These are phyloP conservation scores for Thalassia testudinum DNA, from an alignment of 116 monocot species.

Conservation along the genomic window DNA sequence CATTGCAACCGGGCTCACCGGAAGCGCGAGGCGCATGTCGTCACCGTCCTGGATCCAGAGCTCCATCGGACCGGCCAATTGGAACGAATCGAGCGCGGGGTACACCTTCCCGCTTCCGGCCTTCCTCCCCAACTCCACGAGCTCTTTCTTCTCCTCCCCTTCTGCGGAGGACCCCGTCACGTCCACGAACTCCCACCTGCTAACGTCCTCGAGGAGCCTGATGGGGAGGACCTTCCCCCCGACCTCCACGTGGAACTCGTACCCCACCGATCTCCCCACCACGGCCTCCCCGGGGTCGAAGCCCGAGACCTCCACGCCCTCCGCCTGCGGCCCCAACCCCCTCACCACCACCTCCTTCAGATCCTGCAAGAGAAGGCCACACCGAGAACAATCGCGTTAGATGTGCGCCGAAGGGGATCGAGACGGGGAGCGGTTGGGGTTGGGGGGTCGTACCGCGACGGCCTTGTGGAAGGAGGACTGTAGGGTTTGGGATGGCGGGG, in stretches of 20 bases:
- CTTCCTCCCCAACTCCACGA: constrained; percentile 32
- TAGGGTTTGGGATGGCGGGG: constrained; percentile 18
- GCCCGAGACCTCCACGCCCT: constrained; percentile 49
- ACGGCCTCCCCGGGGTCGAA: constrained; percentile 75
- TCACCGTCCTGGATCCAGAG: constrained; percentile 97
- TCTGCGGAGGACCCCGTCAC: constrained; percentile 25
- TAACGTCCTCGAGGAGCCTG: constrained; percentile 76
- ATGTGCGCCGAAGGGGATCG: background rate
- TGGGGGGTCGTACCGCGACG: constrained; percentile 29
- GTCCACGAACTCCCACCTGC: constrained; percentile 60
- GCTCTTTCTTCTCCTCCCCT: constrained; percentile 12
- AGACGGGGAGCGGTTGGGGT: background rate
- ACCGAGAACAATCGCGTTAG: background rate
- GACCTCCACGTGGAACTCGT: constrained; percentile 84
- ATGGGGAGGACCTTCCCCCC: constrained; percentile 68
- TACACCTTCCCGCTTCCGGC: constrained; percentile 3
- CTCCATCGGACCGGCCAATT: constrained; percentile 91
- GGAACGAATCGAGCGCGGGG: constrained; percentile 51
- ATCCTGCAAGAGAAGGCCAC: constrained; percentile 25
- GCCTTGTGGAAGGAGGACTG: constrained; percentile 47
- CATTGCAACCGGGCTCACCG: constrained; percentile 68
- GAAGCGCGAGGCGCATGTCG: constrained; percentile 79
- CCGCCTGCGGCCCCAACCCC: constrained; percentile 45
- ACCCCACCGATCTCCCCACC: constrained; percentile 68
- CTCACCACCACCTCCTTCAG: constrained; percentile 70